Percentiles rank a stretch among this genome's conserved stretches.
These are phyloP conservation scores for Aspergillus tubingensis DNA, from an alignment of 2,329 filamentous ascomycete genomes.

Conservation along the genomic window DNA sequence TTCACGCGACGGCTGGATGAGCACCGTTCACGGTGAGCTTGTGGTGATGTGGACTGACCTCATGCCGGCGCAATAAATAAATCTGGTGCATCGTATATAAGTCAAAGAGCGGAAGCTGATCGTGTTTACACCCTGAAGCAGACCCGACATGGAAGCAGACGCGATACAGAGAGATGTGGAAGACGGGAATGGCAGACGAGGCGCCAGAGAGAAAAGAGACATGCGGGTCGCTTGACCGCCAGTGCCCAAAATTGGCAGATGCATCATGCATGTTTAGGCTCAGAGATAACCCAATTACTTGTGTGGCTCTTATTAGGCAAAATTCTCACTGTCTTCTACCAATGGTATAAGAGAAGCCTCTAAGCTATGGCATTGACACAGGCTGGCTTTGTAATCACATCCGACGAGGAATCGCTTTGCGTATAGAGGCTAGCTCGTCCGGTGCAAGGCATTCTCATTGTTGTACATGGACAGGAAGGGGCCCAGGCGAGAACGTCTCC, in stretches of 20 bases:
- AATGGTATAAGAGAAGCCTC: background rate
- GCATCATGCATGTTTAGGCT: background rate
- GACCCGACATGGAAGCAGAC: background rate
- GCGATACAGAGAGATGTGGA: background rate
- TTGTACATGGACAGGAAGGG: background rate
- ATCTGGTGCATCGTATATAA: background rate
- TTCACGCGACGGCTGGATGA: background rate
- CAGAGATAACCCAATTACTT: background rate
- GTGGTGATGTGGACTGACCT: background rate
- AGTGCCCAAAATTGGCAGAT: slow-evolving; percentile 5
- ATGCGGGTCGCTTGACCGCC: slow-evolving; percentile 2
- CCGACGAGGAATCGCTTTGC: background rate
- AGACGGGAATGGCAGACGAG: background rate
- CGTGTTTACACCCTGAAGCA: background rate
- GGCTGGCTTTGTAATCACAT: background rate
- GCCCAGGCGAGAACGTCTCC: background rate
- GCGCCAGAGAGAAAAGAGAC: background rate
- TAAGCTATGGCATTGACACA: background rate
- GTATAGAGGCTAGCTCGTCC: background rate
- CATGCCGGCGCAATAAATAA: background rate
- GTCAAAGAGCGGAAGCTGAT: no score
- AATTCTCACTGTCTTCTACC: background rate
- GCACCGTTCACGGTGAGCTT: background rate
- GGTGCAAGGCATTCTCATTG: background rate
- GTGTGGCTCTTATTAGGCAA: background rate